These are phyloP conservation scores for Solanum clarkiae DNA, from an alignment of 257 asterid genomes.

Conservation along the genomic window DNA sequence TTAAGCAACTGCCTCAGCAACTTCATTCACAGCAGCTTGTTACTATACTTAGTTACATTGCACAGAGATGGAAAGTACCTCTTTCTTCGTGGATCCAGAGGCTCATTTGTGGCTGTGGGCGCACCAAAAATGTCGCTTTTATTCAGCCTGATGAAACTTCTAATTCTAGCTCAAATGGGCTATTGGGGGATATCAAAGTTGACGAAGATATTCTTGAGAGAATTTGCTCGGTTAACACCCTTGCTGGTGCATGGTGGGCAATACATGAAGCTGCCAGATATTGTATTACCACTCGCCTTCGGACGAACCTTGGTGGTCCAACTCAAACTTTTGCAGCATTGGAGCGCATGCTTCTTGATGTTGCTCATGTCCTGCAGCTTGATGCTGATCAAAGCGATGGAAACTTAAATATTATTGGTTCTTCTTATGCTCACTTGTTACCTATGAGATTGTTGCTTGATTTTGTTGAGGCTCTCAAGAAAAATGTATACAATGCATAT, in stretches of 20 bases:
- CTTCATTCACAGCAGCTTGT: conserved; percentile 94
- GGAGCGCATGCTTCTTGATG: conserved; percentile 97
- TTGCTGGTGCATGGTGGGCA: conserved; percentile 99
- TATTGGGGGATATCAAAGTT: conserved; percentile 58
- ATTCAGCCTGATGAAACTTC: conserved; percentile 57
- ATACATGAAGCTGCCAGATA: conserved; percentile 94
- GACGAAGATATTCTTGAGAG: conserved; percentile 69
- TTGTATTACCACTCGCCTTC: conserved; percentile 87
- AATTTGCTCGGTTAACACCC: conserved; percentile 59
- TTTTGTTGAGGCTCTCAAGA: conserved; percentile 96
- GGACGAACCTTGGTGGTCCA: conserved; percentile 99
- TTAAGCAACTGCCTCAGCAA: conserved; percentile 72
- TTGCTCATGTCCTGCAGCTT: conserved; percentile 74
- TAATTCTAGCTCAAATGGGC: conserved; percentile 36
- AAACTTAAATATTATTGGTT: conserved; percentile 53
- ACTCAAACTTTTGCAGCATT: conserved; percentile 98
- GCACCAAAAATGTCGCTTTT: conserved; percentile 35
- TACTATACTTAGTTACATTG: conserved; percentile 80
- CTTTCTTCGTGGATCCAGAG: conserved; percentile 91
- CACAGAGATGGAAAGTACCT: conserved; percentile 96
- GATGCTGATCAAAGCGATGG: conserved; percentile 83
- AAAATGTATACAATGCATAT: conserved; percentile 91
- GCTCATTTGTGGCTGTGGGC: conserved; percentile 53
- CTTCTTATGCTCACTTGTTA: conserved; percentile 74
- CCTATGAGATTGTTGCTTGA: conserved; percentile 95